These are phyloP conservation scores for Amanita molliuscula DNA, from an alignment of 768 basidiomycete genomes.

Conservation along the genomic window DNA sequence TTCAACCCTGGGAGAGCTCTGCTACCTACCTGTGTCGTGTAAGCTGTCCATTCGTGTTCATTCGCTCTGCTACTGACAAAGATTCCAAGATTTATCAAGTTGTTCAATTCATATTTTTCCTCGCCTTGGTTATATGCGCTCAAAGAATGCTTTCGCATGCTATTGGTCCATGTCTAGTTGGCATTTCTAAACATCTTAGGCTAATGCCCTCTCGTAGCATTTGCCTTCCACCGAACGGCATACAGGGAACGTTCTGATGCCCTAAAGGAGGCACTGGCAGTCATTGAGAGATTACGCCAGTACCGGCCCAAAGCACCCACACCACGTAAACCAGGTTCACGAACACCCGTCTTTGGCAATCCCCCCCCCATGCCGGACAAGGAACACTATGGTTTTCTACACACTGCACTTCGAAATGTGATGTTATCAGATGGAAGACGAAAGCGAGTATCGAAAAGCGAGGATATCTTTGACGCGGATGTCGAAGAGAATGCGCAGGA, in stretches of 20 bases:
- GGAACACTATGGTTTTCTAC: conserved; percentile 28
- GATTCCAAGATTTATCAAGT: conserved; percentile 42
- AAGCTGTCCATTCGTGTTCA: conserved; percentile 7
- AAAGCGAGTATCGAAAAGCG: conserved; percentile 12
- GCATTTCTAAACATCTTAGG: background rate
- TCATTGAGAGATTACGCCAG: conserved; percentile 57
- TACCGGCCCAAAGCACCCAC: conserved; percentile 41
- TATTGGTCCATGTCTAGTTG: conserved; percentile 27
- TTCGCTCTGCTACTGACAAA: background rate
- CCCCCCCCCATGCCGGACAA: conserved; percentile 33
- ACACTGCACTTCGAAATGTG: conserved; percentile 18
- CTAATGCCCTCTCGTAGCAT: conserved; percentile 28
- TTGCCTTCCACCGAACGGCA: conserved; percentile 69
- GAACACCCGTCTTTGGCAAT: conserved; percentile 32
- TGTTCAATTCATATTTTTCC: conserved; percentile 68
- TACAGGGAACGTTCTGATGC: conserved; percentile 60
- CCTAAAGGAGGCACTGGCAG: conserved; percentile 41
- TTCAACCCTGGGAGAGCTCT: conserved; percentile 29
- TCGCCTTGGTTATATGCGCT: conserved; percentile 48
- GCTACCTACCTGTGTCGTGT: conserved; percentile 56
- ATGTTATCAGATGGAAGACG: conserved; percentile 9
- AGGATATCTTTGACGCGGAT: conserved; percentile 13
- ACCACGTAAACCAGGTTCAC: conserved; percentile 24
- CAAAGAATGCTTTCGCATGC: conserved; percentile 65
- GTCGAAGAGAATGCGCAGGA: conserved; percentile 9